Evolutionary conservation across 208 protist genomes (phyloP).

Genomic region (Herpetomonas samuelpessoai): DNA sequence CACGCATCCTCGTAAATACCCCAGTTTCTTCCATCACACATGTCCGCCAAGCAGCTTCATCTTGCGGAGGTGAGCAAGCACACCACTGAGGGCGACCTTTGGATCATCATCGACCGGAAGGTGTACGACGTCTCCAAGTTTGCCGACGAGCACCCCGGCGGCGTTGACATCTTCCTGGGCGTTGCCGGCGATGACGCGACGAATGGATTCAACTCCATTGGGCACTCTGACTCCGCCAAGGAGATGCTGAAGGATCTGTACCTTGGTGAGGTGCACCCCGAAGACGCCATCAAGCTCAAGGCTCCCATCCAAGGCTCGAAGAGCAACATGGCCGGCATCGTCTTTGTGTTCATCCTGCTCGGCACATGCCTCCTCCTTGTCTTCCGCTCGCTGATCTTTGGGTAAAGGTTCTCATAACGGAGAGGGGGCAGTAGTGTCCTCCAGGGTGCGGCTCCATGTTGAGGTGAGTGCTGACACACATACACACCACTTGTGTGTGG

Average conservation of each 20-base stretch:
- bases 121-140: conserved; percentile 78
- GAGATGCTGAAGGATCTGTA: conserved; percentile 44
- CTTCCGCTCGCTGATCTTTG: conserved; percentile 14
- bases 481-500: no score
- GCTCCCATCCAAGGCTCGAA: conserved; percentile 18
- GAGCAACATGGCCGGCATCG: conserved; percentile 20
- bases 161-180: conserved; percentile 49
- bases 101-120: conserved; percentile 77
- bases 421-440: no score
- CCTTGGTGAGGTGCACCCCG: conserved; percentile 50
- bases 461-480: no score
- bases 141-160: conserved; percentile 72
- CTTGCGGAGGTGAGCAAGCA: conserved; percentile 51
- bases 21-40: no score
- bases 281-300: conserved; percentile 30
- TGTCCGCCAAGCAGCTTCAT: conserved; percentile 22
- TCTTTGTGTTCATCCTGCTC: conserved; percentile 26
- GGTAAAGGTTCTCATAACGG: background rate
- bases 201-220: conserved; percentile 63
- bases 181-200: conserved; percentile 63
- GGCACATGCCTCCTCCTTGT: conserved; percentile 16
- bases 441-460: no score
- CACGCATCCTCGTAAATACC: no score
- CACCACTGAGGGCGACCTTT: conserved; percentile 48
- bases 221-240: conserved; percentile 50